These are phyloP conservation scores for Endotrypanum monterogeii DNA, from an alignment of 208 protist genomes.

Conservation along the genomic window DNA sequence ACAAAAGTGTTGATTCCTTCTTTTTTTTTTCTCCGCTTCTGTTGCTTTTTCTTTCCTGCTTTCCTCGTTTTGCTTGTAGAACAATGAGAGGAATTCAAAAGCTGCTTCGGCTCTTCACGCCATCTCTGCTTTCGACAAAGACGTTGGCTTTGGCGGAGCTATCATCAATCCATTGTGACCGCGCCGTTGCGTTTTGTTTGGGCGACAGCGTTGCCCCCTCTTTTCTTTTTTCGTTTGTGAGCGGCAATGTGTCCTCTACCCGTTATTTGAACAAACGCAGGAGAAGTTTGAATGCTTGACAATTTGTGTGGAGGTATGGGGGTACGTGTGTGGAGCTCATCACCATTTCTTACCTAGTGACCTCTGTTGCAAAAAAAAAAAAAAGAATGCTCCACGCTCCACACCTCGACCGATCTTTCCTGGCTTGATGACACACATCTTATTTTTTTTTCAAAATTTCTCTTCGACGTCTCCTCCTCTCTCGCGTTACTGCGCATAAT, in stretches of 20 bases:
- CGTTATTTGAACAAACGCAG: too few species aligned
- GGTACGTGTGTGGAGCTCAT: background rate
- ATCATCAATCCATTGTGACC: too few species aligned
- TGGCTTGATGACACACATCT: background rate
- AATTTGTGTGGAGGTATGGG: background rate
- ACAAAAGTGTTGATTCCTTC: too few species aligned
- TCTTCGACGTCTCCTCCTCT: background rate
- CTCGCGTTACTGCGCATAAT: background rate
- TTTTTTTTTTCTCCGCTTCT: background rate
- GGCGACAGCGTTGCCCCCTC: too few species aligned
- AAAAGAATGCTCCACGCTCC: background rate
- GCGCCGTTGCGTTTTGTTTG: too few species aligned
- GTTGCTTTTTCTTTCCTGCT: background rate
- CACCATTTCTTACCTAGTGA: background rate
- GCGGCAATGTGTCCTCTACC: too few species aligned
- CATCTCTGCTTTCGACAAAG: too few species aligned
- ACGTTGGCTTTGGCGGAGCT: too few species aligned
- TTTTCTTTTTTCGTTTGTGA: too few species aligned
- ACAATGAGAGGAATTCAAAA: too few species aligned
- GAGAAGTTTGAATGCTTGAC: too few species aligned
- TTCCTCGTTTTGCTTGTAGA: background rate
- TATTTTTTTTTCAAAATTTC: slow-evolving; percentile 1
- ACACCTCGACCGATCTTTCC: background rate
- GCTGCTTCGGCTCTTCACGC: too few species aligned
- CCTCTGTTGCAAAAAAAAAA: background rate